phyloP scores from a whole-genome alignment of 2,329 filamentous ascomycete genomes.

The Ceratocystis destructans region DNA sequence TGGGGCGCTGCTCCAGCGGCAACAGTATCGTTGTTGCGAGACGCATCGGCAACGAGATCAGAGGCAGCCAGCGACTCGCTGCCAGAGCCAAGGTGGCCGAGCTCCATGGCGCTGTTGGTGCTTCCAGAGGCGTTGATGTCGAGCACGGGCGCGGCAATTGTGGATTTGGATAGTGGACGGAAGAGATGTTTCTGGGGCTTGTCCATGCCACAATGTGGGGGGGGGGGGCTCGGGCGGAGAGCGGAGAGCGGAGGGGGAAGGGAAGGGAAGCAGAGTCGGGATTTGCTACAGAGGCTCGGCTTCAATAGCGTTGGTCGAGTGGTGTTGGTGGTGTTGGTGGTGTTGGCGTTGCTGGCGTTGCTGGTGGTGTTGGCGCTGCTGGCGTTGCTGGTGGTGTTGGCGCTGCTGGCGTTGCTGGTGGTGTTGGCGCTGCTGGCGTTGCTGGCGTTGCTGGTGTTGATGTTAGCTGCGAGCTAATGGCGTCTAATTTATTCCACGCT shows the following conservation, averaged over 20 bases:
- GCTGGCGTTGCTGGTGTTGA: conserved; percentile 15
- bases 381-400: no score
- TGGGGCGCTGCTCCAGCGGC: not conserved
- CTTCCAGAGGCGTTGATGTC: conserved; percentile 28
- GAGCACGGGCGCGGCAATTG: conserved; percentile 40
- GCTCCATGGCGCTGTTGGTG: conserved; percentile 33
- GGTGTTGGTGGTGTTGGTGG: no score
- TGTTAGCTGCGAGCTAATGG: not conserved
- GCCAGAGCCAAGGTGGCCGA: conserved; percentile 34
- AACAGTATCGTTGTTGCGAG: conserved; percentile 17
- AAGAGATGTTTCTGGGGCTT: conserved; percentile 28
- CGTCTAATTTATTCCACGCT: not conserved
- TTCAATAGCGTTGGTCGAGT: not conserved
- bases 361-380: no score
- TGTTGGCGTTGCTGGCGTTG: no score
- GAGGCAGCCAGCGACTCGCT: conserved; percentile 24
- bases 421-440: no score
- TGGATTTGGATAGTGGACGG: conserved; percentile 42
- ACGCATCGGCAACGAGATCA: conserved; percentile 14
- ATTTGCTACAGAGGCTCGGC: no score
- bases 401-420: no score
- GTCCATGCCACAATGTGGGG: not conserved
- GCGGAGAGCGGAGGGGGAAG: no score
- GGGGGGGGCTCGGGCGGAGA: not conserved
- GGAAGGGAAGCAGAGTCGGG: not conserved